These are phyloP conservation scores for Aureobasidium uvarum DNA, from an alignment of 2,329 filamentous ascomycete genomes.

Conservation along the genomic window DNA sequence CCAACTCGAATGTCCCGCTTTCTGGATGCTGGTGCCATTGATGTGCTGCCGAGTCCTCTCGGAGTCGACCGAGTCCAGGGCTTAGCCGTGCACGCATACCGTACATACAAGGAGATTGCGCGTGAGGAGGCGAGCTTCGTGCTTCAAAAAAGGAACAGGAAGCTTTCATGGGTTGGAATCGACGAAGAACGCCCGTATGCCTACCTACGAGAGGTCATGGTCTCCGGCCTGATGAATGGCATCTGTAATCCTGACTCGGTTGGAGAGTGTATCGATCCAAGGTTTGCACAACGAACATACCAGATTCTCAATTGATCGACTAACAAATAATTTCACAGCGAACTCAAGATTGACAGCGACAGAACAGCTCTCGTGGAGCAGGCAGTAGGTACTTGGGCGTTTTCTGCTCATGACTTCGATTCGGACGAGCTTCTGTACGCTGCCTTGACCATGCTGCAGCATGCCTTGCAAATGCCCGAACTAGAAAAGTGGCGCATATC, in stretches of 20 bases:
- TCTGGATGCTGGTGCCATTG: constrained; percentile 79
- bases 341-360: constrained; percentile 66
- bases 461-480: constrained; percentile 78
- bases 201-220: constrained; percentile 90
- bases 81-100: constrained; percentile 79
- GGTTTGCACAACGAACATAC: constrained; percentile 46
- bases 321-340: constrained; percentile 41
- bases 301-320: not conserved
- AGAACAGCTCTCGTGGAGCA: constrained; percentile 64
- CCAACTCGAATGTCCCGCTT: constrained; percentile 24
- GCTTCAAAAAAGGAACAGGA: constrained; percentile 70
- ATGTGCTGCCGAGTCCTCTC: constrained; percentile 79
- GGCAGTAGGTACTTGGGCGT: constrained; percentile 76
- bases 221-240: constrained; percentile 82
- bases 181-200: constrained; percentile 82
- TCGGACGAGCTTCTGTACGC: constrained; percentile 89
- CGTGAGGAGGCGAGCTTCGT: constrained; percentile 70
- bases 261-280: constrained; percentile 61
- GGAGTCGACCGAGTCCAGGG: constrained; percentile 70
- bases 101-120: constrained; percentile 71
- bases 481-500: constrained; percentile 77
- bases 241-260: constrained; percentile 72
- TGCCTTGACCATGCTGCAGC: constrained; percentile 83
- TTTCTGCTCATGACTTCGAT: constrained; percentile 82
- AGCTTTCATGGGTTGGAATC: constrained; percentile 88